Evolutionary conservation across 768 basidiomycete genomes (phyloP).

Genomic region (Lyophyllum atratum): DNA sequence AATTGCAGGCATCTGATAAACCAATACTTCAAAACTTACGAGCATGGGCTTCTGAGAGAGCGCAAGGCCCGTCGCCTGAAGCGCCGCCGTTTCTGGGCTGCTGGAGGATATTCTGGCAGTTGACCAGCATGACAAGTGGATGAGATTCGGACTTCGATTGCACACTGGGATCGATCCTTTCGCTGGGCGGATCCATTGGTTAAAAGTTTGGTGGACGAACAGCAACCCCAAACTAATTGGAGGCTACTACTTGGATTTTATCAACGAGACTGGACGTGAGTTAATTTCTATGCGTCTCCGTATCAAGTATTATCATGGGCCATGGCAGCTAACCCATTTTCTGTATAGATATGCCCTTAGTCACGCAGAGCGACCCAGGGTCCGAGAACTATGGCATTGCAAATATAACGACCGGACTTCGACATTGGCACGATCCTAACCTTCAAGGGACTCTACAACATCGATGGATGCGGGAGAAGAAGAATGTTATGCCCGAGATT

Average conservation of each 20-base stretch:
- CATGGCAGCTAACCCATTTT: no score
- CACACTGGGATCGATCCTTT: slow-evolving; percentile 24
- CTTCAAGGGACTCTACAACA: slow-evolving; percentile 37
- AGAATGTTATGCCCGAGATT: slow-evolving; percentile 41
- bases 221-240: slow-evolving; percentile 17
- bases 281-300: no score
- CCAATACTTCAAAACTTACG: no score
- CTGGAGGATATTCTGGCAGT: slow-evolving; percentile 27
- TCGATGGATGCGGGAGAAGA: slow-evolving; percentile 30
- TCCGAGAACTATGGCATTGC: slow-evolving; percentile 37
- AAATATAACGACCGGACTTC: slow-evolving; percentile 36
- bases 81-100: slow-evolving; percentile 38
- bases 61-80: no score
- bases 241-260: neutral
- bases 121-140: slow-evolving; percentile 53
- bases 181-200: slow-evolving; percentile 27
- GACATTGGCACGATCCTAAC: slow-evolving; percentile 32
- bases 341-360: slow-evolving; percentile 30
- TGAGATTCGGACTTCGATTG: slow-evolving; percentile 34
- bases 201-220: slow-evolving; percentile 36
- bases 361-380: slow-evolving; percentile 39
- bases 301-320: no score
- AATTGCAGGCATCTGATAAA: no score
- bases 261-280: neutral
- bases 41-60: no score